A percentile compares a stretch with the other conserved stretches of the same genome.
phyloP scores from a whole-genome alignment of 306 rosid genomes.

The Fragaria vesca region DNA sequence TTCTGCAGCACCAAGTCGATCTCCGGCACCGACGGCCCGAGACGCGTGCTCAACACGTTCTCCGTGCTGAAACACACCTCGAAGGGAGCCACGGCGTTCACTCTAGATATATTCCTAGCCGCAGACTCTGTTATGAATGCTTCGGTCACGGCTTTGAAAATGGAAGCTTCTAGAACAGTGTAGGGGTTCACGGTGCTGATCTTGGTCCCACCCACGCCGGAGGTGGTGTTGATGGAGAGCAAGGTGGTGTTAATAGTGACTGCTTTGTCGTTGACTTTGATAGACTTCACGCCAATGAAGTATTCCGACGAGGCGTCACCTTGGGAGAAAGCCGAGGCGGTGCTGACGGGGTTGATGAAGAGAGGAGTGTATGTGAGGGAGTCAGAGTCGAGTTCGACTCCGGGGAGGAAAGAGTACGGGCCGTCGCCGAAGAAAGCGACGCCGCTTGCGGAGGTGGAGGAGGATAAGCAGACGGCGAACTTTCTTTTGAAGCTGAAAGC shows the following conservation, averaged over 20 bases:
- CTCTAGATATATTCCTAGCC: constrained; percentile 39
- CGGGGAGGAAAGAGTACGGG: constrained; percentile 48
- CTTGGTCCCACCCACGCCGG: constrained; percentile 70
- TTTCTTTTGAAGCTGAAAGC: constrained; percentile 56
- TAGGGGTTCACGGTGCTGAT: constrained; percentile 66
- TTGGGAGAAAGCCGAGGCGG: constrained; percentile 41
- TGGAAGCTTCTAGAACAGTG: constrained; percentile 52
- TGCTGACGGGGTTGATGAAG: constrained; percentile 50
- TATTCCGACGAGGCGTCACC: constrained; percentile 55
- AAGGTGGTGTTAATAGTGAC: constrained; percentile 41
- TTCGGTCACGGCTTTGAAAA: constrained; percentile 47
- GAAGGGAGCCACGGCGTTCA: constrained; percentile 38
- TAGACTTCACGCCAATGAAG: constrained; percentile 51
- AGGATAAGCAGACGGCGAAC: constrained; percentile 50
- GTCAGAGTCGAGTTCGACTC: constrained; percentile 25
- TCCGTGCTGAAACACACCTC: constrained; percentile 44
- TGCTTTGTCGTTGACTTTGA: constrained; percentile 27
- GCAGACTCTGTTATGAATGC: constrained; percentile 39
- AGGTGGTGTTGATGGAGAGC: constrained; percentile 30
- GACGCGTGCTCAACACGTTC: constrained; percentile 20
- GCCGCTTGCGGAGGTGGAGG: constrained; percentile 31
- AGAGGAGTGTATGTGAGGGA: constrained; percentile 44
- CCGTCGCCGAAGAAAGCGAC: constrained; percentile 53
- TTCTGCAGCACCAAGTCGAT: constrained; percentile 52
- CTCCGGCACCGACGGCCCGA: constrained; percentile 57